Evolutionary conservation across 768 basidiomycete genomes (phyloP).

Genomic region (Tylopilus sp.): DNA sequence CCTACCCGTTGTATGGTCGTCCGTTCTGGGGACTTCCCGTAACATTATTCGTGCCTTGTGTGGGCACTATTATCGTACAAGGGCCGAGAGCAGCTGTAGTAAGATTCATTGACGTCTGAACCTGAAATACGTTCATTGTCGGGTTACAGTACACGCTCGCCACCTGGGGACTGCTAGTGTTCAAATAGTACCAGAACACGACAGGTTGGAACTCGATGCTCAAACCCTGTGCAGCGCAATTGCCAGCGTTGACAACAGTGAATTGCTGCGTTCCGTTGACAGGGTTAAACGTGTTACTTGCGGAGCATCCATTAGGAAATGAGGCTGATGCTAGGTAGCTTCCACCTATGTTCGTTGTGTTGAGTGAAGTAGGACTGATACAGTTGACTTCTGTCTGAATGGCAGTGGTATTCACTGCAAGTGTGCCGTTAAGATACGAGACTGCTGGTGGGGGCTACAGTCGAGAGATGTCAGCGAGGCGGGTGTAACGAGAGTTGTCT

Average conservation of each 20-base stretch:
- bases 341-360: conserved; percentile 20
- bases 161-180: conserved; percentile 36
- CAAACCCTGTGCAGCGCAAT: conserved; percentile 29
- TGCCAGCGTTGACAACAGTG: conserved; percentile 41
- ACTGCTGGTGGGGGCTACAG: conserved; percentile 39
- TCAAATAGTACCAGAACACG: conserved; percentile 64
- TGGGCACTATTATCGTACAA: conserved; percentile 33
- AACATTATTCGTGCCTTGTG: conserved; percentile 46
- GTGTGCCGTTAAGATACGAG: conserved; percentile 47
- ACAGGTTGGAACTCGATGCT: conserved; percentile 48
- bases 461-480: neutral
- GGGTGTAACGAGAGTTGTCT: conserved; percentile 4
- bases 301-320: conserved; percentile 48
- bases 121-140: conserved; percentile 41
- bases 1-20: conserved; percentile 59
- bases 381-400: conserved; percentile 46
- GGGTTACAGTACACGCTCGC: conserved; percentile 59
- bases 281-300: conserved; percentile 37
- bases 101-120: conserved; percentile 43
- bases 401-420: conserved; percentile 52
- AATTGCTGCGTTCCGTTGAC: conserved; percentile 43
- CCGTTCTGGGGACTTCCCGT: conserved; percentile 44
- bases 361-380: conserved; percentile 33
- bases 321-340: conserved; percentile 40
- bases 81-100: conserved; percentile 39